phyloP scores from a whole-genome alignment of 805 yeast species.

The Ogataea kodamae region DNA sequence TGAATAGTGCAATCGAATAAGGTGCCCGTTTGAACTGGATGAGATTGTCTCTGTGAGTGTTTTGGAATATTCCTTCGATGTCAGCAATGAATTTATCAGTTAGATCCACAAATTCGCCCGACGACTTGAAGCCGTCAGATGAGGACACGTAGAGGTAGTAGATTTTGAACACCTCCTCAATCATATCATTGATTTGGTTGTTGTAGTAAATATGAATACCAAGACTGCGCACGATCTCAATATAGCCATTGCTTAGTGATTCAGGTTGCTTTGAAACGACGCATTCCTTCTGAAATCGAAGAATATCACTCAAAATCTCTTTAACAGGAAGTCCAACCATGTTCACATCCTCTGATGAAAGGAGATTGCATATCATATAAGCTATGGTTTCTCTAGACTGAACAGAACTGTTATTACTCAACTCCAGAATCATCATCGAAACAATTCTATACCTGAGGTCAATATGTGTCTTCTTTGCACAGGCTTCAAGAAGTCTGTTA shows the following conservation, averaged over 20 bases:
- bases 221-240: conserved; percentile 62
- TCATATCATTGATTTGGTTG: conserved; percentile 81
- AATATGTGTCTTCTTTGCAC: conserved; percentile 67
- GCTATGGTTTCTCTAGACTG: conserved; percentile 22
- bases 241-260: conserved; percentile 41
- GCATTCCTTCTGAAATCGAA: conserved; percentile 43
- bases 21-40: conserved; percentile 38
- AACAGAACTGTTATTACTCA: conserved; percentile 31
- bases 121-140: conserved; percentile 6
- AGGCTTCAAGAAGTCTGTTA: conserved; percentile 52
- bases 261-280: conserved; percentile 24
- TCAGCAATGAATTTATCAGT: conserved; percentile 25
- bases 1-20: conserved; percentile 44
- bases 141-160: conserved; percentile 32
- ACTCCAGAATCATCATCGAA: conserved; percentile 49
- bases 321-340: conserved; percentile 84
- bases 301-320: conserved; percentile 64
- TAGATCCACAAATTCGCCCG: conserved; percentile 16
- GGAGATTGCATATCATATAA: conserved; percentile 40
- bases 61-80: conserved; percentile 25
- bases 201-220: conserved; percentile 78
- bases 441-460: conserved; percentile 32
- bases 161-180: conserved; percentile 58
- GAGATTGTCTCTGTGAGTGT: conserved; percentile 30
- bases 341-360: conserved; percentile 69